Evolutionary conservation across 2,329 filamentous ascomycete genomes (phyloP).

Genomic region (Epichloe bromicola): DNA sequence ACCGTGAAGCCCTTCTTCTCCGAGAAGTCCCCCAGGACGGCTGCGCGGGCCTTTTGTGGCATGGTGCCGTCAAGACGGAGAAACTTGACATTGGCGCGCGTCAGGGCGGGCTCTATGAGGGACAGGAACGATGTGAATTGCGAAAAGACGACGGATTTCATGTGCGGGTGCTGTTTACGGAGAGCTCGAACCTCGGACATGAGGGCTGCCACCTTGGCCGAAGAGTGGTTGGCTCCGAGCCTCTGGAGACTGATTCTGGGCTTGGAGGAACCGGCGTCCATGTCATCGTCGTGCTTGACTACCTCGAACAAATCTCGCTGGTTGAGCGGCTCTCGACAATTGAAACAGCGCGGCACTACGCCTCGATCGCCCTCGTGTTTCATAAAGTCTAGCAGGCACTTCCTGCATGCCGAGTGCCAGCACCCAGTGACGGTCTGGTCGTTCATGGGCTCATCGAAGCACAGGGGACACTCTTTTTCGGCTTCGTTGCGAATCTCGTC

Average conservation of each 20-base stretch:
- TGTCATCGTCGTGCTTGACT: conserved; percentile 56
- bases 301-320: conserved; percentile 85
- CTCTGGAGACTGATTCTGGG: conserved; percentile 48
- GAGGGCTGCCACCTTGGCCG: conserved; percentile 76
- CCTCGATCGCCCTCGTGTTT: conserved; percentile 70
- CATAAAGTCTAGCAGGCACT: conserved; percentile 82
- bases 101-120: conserved; percentile 73
- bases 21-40: conserved; percentile 63
- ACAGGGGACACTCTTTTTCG: conserved; percentile 84
- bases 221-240: conserved; percentile 53
- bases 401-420: conserved; percentile 95
- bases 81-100: conserved; percentile 57
- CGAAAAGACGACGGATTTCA: conserved; percentile 88
- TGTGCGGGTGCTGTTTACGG: conserved; percentile 49
- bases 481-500: conserved; percentile 85
- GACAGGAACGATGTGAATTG: conserved; percentile 96
- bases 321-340: conserved; percentile 74
- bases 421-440: conserved; percentile 90
- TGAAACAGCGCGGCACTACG: conserved; percentile 72
- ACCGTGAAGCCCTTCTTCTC: conserved; percentile 50
- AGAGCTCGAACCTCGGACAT: conserved; percentile 61
- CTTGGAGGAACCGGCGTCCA: conserved; percentile 30
- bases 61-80: conserved; percentile 89
- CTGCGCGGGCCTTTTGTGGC: conserved; percentile 70
- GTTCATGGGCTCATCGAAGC: conserved; percentile 89